These are phyloP conservation scores for Rhodosporidiobolus sp. DNA, from an alignment of 768 basidiomycete genomes.

Conservation along the genomic window DNA sequence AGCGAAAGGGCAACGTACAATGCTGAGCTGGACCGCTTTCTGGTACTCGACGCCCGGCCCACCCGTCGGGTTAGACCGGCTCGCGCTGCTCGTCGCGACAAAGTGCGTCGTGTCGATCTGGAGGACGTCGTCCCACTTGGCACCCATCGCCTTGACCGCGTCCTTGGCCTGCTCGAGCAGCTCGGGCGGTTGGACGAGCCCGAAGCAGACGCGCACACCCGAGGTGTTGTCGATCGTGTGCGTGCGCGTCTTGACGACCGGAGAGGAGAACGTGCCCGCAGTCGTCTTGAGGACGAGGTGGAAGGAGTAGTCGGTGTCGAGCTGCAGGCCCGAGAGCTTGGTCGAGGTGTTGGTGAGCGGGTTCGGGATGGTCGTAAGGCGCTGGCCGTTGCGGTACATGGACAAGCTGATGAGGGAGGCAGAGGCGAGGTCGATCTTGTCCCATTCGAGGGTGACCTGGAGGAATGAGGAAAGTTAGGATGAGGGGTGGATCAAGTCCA, in stretches of 20 bases:
- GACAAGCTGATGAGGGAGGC: conserved; percentile 83
- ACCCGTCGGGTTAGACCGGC: conserved; percentile 1
- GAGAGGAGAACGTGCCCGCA: conserved; percentile 84
- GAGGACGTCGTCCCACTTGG: conserved; percentile 85
- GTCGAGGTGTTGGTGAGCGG: conserved; percentile 77
- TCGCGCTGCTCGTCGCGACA: conserved; percentile 20
- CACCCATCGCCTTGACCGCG: conserved; percentile 78
- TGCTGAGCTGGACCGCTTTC: conserved; percentile 85
- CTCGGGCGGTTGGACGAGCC: conserved; percentile 70
- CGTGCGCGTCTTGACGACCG: conserved; percentile 74
- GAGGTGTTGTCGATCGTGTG: conserved; percentile 95
- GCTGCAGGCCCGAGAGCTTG: conserved; percentile 45
- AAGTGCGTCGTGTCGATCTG: conserved; percentile 54
- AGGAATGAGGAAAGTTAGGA: background rate
- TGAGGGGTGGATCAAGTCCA: background rate
- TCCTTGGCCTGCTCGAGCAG: conserved; percentile 76
- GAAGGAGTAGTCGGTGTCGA: conserved; percentile 76
- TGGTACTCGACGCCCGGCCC: conserved; percentile 86
- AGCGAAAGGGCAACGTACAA: conserved; percentile 47
- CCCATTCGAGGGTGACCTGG: conserved; percentile 80
- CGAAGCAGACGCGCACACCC: conserved; percentile 92
- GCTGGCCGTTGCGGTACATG: conserved; percentile 85
- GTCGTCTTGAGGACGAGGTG: conserved; percentile 90
- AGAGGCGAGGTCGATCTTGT: conserved; percentile 73
- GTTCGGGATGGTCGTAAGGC: conserved; percentile 79